Evolutionary conservation across 345 rosid genomes (phyloP).

Genomic region (Gossypium anomalum): DNA sequence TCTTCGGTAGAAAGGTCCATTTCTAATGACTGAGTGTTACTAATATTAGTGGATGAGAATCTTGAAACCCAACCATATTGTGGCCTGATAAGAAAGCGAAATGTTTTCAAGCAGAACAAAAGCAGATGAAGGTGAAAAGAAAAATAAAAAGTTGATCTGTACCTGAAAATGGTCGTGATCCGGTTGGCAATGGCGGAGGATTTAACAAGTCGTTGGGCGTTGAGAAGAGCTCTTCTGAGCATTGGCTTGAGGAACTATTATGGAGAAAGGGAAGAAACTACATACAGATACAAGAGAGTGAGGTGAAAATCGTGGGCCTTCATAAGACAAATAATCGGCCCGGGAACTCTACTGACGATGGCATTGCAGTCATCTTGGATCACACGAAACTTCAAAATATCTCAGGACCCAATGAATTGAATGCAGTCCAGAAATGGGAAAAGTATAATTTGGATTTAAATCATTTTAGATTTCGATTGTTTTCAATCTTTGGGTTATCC

Average conservation of each 20-base stretch:
- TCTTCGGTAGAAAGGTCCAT: conserved; percentile 68
- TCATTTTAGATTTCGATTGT: too few species aligned
- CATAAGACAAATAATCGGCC: too few species aligned
- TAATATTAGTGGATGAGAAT: conserved; percentile 36
- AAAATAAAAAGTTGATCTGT: neutral
- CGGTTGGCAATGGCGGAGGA: conserved; percentile 29
- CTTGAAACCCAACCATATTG: conserved; percentile 35
- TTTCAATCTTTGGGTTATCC: too few species aligned
- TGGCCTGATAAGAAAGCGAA: conserved; percentile 31
- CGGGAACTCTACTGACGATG: too few species aligned
- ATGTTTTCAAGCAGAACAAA: neutral
- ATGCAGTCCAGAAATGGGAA: too few species aligned
- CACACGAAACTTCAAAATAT: too few species aligned
- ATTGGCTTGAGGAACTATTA: neutral
- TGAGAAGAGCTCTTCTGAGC: conserved; percentile 40
- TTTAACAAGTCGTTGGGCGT: conserved; percentile 39
- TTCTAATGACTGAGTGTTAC: conserved; percentile 27
- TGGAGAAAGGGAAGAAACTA: neutral
- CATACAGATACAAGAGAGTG: too few species aligned
- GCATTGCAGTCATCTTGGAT: too few species aligned
- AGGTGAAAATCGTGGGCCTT: too few species aligned
- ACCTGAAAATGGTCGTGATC: conserved; percentile 23
- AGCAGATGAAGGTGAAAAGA: neutral
- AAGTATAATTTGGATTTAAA: too few species aligned
- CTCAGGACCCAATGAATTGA: too few species aligned